Base-by-base conservation (phyloP, 352 stramenopile genomes). In the Thalassiosira mediterranea region DNA sequence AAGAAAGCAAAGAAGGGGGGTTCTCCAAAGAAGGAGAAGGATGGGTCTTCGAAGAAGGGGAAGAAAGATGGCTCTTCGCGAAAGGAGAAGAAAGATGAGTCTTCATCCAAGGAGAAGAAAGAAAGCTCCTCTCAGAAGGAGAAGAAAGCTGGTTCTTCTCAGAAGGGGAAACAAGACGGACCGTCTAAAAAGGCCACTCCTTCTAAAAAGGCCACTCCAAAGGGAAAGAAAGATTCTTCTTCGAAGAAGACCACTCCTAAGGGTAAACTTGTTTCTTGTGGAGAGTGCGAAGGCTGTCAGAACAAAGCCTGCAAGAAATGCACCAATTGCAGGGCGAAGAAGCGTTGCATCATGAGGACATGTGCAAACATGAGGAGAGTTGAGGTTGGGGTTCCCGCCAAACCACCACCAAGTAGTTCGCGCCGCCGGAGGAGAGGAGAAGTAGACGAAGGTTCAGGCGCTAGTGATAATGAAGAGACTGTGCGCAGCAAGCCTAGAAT, bases 261-360 rank as follows among this genome's bases (percentile, higher is more conserved):
- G 56, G 54, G 48, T 15, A 79, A 77, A 44, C 31, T 63, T 44
- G 59, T 76, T 72, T 69, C 78, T 32, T 88, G 79, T 70, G 76
- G 76, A 40, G 49, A 87, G 31, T 87, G 79, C 56, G 61, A 76
- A 49, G 69, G 56, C 11, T 87, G 79, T 57, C 49, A 59, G 15
- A 69, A 60, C 4, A 84, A 83, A 61, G 42, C 61, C 28, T 81
- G 76, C 38, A 86, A 79, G 57, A 80, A 81, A 23, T 81, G 81
- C 53, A 67, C 78, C 37, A 47, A 44, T 15, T 80, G 71, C 32
- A 76, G 67, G 53, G 44, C 53, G 38, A 84, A 84, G 52, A 79
- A 77, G 29, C 48, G 71, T 19, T 84, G 69, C 34, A 56, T 70
- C 10, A 26, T 58, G 1, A 49, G 76, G 19, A 72, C 47, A n/a